phyloP scores from a whole-genome alignment of 2,329 filamentous ascomycete genomes.

The Neophaeococcomyces aloes region DNA sequence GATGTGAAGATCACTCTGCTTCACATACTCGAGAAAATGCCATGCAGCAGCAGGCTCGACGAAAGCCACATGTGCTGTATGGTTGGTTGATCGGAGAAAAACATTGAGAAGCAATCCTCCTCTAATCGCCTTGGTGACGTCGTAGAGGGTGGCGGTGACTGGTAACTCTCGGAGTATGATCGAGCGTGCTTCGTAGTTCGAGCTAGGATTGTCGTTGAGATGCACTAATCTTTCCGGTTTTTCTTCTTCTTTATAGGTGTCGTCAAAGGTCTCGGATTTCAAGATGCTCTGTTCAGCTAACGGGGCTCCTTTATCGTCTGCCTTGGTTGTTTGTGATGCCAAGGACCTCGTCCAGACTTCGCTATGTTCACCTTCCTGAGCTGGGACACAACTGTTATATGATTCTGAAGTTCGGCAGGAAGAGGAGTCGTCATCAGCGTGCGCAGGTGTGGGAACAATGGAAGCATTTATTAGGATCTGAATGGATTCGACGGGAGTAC shows the following conservation, averaged over 20 bases:
- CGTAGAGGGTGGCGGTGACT: conserved; percentile 51
- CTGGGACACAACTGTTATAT: no score
- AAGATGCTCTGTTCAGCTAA: background rate
- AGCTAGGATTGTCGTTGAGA: background rate
- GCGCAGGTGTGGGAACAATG: background rate
- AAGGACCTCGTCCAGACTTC: no score
- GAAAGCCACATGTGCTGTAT: conserved; percentile 58
- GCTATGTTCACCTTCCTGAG: no score
- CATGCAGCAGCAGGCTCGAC: conserved; percentile 51
- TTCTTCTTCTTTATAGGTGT: no score
- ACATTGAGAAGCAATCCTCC: conserved; percentile 63
- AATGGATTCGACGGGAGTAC: conserved; percentile 9
- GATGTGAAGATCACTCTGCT: conserved; percentile 57
- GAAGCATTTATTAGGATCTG: conserved; percentile 10
- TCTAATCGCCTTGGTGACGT: conserved; percentile 54
- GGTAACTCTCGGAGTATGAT: conserved; percentile 54
- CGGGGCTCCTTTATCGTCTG: background rate
- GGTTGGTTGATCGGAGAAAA: conserved; percentile 50
- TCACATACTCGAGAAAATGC: conserved; percentile 55
- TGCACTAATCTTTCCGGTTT: no score
- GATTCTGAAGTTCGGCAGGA: background rate
- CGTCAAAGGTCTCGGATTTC: background rate
- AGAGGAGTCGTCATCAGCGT: background rate
- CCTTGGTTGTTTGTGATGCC: background rate
- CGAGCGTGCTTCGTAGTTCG: conserved; percentile 37